Conservation (phyloP, 768 basidiomycete genomes). For the Trametes cubensis region DNA sequence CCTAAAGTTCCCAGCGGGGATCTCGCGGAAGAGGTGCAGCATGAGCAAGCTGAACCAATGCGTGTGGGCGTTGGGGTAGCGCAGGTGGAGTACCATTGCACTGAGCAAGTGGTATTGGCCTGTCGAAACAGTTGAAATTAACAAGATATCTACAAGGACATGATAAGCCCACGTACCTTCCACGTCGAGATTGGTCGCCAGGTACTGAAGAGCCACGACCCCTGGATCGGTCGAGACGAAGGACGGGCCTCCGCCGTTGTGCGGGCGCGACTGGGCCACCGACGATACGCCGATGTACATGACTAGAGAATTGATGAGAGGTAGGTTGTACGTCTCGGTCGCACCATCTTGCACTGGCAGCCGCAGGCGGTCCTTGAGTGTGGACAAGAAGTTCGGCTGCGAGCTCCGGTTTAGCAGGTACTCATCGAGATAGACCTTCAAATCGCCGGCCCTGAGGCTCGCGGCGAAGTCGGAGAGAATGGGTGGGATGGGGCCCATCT, state of each 20-base stretch:
- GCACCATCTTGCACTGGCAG: conserved; percentile 49
- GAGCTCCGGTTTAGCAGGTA: conserved; percentile 78
- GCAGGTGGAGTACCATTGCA: conserved; percentile 91
- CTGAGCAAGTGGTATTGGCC: conserved; percentile 95
- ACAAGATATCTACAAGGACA: conserved; percentile 3
- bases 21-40: conserved; percentile 83
- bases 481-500: conserved; percentile 91
- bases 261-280: conserved; percentile 84
- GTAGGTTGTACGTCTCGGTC: conserved; percentile 76
- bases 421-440: conserved; percentile 80
- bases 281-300: conserved; percentile 96
- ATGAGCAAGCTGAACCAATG: conserved; percentile 96
- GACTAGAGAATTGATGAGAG: conserved; percentile 90
- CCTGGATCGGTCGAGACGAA: conserved; percentile 86
- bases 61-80: conserved; percentile 98
- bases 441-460: conserved; percentile 77
- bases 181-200: conserved; percentile 81
- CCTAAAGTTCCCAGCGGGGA: conserved; percentile 73
- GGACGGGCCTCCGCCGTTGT: conserved; percentile 78
- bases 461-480: conserved; percentile 90
- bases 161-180: conserved; percentile 65
- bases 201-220: conserved; percentile 79
- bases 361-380: conserved; percentile 77
- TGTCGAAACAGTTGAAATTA: conserved; percentile 34
- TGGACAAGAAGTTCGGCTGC: conserved; percentile 65